phyloP scores from a whole-genome alignment of 139 green algal species.

The Zygnema cylindricum region DNA sequence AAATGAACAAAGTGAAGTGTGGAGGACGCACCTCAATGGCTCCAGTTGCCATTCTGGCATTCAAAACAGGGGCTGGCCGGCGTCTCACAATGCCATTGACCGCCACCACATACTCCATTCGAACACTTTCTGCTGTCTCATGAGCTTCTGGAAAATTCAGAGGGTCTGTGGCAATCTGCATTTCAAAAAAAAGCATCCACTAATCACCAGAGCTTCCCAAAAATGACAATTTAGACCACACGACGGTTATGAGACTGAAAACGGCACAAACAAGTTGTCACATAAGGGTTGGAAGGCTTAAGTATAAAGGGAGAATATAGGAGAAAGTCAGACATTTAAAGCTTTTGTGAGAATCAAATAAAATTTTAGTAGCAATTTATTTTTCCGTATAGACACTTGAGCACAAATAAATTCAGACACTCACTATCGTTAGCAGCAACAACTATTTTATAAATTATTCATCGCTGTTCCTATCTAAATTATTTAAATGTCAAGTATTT shows the following conservation, averaged over 20 bases:
- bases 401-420: no score
- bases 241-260: constrained; percentile 35
- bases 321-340: constrained; percentile 31
- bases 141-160: constrained; percentile 25
- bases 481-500: no score
- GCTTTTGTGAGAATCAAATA: not conserved
- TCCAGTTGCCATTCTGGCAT: constrained; percentile 79
- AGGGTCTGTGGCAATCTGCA: constrained; percentile 42
- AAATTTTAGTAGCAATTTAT: constrained; percentile 64
- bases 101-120: constrained; percentile 88
- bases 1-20: no score
- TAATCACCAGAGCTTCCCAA: constrained; percentile 62
- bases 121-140: constrained; percentile 65
- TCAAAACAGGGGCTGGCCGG: constrained; percentile 61
- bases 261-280: constrained; percentile 69
- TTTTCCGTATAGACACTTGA: no score
- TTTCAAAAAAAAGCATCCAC: not conserved
- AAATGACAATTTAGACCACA: constrained; percentile 84
- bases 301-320: constrained; percentile 34
- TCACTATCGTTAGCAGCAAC: no score
- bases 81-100: constrained; percentile 77
- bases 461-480: not conserved
- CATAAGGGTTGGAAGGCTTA: not conserved
- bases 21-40: constrained; percentile 74
- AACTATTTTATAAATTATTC: no score